Conservation (phyloP, 2,329 filamentous ascomycete species). For the Fusarium haematococcum region DNA sequence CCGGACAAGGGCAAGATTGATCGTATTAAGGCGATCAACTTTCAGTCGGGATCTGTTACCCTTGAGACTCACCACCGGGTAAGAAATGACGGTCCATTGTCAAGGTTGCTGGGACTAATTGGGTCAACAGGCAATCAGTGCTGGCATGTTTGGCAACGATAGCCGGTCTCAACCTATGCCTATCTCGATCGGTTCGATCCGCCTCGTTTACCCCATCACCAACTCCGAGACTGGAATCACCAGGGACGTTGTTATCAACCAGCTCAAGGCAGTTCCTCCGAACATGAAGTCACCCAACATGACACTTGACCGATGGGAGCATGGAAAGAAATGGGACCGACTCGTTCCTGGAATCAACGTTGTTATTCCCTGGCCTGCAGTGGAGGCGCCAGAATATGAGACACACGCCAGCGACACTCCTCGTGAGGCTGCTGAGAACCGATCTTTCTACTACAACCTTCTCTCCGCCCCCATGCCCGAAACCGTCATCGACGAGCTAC, state of each 20-base stretch:
- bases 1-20: constrained; percentile 87
- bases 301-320: constrained; percentile 55
- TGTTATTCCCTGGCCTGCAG: constrained; percentile 81
- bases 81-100: constrained; percentile 45
- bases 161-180: constrained; percentile 53
- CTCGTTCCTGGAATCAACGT: constrained; percentile 79
- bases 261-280: constrained; percentile 68
- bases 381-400: constrained; percentile 59
- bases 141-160: constrained; percentile 48
- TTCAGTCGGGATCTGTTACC: constrained; percentile 66
- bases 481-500: constrained; percentile 84
- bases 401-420: constrained; percentile 77
- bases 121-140: constrained; percentile 42
- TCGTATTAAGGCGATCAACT: constrained; percentile 69
- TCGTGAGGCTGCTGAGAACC: constrained; percentile 79
- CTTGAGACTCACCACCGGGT: constrained; percentile 75
- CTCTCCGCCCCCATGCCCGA: constrained; percentile 82
- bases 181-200: constrained; percentile 77
- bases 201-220: constrained; percentile 82
- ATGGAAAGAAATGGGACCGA: constrained; percentile 61
- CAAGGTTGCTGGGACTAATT: not conserved
- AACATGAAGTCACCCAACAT: constrained; percentile 60
- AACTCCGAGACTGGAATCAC: constrained; percentile 73
- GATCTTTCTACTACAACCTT: constrained; percentile 83
- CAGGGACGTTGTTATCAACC: constrained; percentile 82